Conservation (phyloP, 179 eudicot species). For the Silene vulgaris region DNA sequence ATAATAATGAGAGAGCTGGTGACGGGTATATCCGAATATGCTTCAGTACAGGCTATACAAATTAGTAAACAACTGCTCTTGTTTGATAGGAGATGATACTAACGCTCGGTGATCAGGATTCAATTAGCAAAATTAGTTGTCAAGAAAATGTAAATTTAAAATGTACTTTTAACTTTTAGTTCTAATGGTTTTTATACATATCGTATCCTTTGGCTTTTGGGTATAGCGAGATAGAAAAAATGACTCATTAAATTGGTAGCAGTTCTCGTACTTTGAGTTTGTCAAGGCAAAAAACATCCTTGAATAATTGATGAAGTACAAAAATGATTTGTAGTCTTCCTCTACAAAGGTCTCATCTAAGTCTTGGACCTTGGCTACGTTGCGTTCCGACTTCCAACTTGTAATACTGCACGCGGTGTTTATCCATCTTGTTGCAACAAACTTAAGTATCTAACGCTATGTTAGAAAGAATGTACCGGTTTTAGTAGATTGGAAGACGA, state of each 20-base stretch:
- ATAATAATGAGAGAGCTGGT: constrained; percentile 9
- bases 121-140: not conserved
- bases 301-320: too few relatives aligned
- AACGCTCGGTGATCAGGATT: constrained; percentile 9
- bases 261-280: not conserved
- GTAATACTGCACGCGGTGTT: too few relatives aligned
- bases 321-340: too few relatives aligned
- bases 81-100: constrained; percentile 4
- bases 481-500: too few relatives aligned
- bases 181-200: not conserved
- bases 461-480: too few relatives aligned
- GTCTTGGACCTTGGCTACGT: too few relatives aligned
- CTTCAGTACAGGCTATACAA: constrained; percentile 8
- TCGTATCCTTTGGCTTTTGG: not conserved
- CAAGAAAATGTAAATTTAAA: not conserved
- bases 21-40: not conserved
- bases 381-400: too few relatives aligned
- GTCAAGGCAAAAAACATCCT: not conserved
- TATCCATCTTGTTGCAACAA: too few relatives aligned
- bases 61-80: not conserved
- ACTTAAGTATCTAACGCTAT: too few relatives aligned
- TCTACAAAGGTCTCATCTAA: too few relatives aligned
- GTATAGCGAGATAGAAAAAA: not conserved
- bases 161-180: not conserved
- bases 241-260: not conserved